A percentile compares a stretch with the other conserved stretches of the same genome.
These are phyloP conservation scores for Allium sativum DNA, from an alignment of 106 monocot genomes.

Conservation along the genomic window DNA sequence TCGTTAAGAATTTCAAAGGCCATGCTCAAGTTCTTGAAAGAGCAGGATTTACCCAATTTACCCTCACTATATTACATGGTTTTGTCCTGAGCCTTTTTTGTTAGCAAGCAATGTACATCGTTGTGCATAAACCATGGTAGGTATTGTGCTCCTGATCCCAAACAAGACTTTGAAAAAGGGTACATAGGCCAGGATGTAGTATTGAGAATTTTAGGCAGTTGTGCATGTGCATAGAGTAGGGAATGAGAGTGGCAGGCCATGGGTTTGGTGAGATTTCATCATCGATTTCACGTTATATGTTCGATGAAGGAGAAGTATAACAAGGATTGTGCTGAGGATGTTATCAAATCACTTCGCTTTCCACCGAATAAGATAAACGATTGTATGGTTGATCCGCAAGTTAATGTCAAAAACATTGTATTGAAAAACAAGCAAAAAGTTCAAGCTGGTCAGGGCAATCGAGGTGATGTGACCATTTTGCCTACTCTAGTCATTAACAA, in stretches of 20 bases:
- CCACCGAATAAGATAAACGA: conserved; percentile 51
- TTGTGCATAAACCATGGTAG: conserved; percentile 91
- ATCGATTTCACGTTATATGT: conserved; percentile 74
- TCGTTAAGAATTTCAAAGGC: too few relatives aligned
- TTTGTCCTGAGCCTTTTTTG: conserved; percentile 55
- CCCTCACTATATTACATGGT: conserved; percentile 95
- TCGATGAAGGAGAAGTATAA: conserved; percentile 88
- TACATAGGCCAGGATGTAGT: conserved; percentile 85
- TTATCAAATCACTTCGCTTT: conserved; percentile 67
- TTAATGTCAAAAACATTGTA: conserved; percentile 64
- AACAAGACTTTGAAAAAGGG: conserved; percentile 56
- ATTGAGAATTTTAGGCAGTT: conserved; percentile 82
- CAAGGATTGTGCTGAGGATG: conserved; percentile 67
- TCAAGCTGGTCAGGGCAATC: conserved; percentile 69
- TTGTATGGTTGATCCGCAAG: conserved; percentile 87
- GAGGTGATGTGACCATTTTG: conserved; percentile 88
- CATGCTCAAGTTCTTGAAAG: too few relatives aligned
- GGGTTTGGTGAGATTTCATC: conserved; percentile 96
- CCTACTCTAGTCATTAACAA: conserved; percentile 84
- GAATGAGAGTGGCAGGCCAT: conserved; percentile 50
- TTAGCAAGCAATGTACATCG: conserved; percentile 58
- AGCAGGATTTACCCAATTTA: too few relatives aligned
- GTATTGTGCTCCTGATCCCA: conserved; percentile 89
- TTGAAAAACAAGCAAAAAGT: conserved; percentile 70
- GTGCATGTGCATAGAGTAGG: conserved; percentile 64